A percentile compares a stretch with the other conserved stretches of the same genome.
Evolutionary conservation across 257 asterid genomes (phyloP).

Genomic region (Solanum sparsipilum): DNA sequence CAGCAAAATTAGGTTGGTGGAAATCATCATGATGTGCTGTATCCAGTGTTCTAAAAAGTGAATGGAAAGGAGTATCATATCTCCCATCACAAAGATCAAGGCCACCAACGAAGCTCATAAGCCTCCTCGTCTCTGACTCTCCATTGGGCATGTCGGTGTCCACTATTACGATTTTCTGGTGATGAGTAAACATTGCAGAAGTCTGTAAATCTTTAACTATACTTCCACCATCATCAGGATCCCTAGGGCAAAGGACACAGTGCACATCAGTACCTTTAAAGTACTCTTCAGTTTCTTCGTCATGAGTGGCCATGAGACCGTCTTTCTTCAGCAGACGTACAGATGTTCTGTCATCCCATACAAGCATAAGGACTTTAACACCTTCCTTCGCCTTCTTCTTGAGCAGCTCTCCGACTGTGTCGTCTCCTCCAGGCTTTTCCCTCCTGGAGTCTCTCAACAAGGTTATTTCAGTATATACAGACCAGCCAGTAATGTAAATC

Average conservation of each 20-base stretch:
- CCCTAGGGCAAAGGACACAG: conserved; percentile 68
- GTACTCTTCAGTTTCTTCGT: conserved; percentile 53
- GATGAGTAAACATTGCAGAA: conserved; percentile 90
- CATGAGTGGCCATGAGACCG: conserved; percentile 87
- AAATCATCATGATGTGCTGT: conserved; percentile 81
- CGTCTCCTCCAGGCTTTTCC: conserved; percentile 67
- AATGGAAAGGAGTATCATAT: conserved; percentile 75
- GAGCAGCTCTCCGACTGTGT: conserved; percentile 60
- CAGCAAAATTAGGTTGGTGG: conserved; percentile 74
- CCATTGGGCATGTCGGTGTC: conserved; percentile 48
- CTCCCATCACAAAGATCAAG: conserved; percentile 82
- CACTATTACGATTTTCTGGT: conserved; percentile 69
- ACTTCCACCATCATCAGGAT: conserved; percentile 84
- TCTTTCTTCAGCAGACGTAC: conserved; percentile 60
- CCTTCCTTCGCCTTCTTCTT: conserved; percentile 77
- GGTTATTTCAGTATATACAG: conserved; percentile 64
- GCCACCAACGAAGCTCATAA: conserved; percentile 90
- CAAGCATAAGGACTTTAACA: conserved; percentile 65
- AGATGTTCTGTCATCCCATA: conserved; percentile 87
- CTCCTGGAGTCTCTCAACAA: conserved; percentile 67
- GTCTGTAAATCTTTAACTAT: conserved; percentile 56
- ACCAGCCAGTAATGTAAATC: conserved; percentile 90
- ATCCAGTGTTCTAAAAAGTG: conserved; percentile 71
- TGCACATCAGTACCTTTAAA: conserved; percentile 51
- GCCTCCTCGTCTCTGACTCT: conserved; percentile 33